Evolutionary conservation across 1,284 basidiomycete genomes (phyloP).

Genomic region (Rhodofomes roseus): DNA sequence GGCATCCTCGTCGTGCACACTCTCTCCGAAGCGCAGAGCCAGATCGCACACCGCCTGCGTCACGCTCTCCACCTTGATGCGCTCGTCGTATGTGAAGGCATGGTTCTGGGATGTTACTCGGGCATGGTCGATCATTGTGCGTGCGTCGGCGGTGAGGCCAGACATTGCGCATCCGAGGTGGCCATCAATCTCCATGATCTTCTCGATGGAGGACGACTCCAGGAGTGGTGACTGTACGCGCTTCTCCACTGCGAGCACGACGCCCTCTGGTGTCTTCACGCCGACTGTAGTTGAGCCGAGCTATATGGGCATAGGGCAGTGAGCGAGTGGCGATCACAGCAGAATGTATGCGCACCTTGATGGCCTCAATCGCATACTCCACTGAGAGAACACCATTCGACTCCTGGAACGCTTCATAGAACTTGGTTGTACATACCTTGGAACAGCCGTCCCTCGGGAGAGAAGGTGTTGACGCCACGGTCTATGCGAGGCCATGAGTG

Average conservation of each 20-base stretch:
- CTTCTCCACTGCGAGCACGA: constrained; percentile 96
- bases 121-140: constrained; percentile 99
- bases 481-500: constrained; percentile 44
- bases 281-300: constrained; percentile 98
- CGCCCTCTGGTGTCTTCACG: constrained; percentile 82
- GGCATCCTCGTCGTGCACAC: constrained; percentile 97
- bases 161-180: constrained; percentile 99
- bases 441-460: constrained; percentile 93
- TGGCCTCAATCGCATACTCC: constrained; percentile 99
- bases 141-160: constrained; percentile 94
- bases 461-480: constrained; percentile 98
- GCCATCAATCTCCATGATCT: constrained; percentile 99
- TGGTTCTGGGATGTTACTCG: constrained; percentile 96
- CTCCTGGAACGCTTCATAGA: background rate
- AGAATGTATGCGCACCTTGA: constrained; percentile 63
- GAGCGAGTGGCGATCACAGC: background rate
- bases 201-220: constrained; percentile 95
- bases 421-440: constrained; percentile 58
- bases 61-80: constrained; percentile 94
- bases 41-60: constrained; percentile 99
- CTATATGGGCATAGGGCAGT: constrained; percentile 38
- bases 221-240: constrained; percentile 96
- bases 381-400: constrained; percentile 45
- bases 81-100: constrained; percentile 95
- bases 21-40: constrained; percentile 96